Evolutionary conservation across 2,329 filamentous ascomycete genomes (phyloP).

Genomic region (Alternaria solani): DNA sequence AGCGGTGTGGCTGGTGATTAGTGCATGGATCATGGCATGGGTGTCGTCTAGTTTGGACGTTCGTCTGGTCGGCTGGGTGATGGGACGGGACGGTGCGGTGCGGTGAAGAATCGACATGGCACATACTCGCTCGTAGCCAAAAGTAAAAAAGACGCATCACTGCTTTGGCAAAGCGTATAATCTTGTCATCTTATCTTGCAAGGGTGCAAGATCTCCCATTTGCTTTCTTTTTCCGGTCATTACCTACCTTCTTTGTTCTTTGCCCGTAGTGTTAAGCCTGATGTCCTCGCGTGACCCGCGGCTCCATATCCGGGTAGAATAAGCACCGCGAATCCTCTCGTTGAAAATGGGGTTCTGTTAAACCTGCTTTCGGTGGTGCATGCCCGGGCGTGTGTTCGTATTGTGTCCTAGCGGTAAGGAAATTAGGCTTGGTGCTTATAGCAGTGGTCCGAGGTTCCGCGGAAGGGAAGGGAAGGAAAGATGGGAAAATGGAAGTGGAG

Average conservation of each 20-base stretch:
- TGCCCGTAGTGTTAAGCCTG: not conserved
- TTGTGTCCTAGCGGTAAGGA: not conserved
- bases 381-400: not conserved
- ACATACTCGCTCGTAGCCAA: not conserved
- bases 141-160: not conserved
- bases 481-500: too few relatives aligned
- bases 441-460: not conserved
- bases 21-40: not conserved
- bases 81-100: not conserved
- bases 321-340: not conserved
- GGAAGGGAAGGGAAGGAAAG: not conserved
- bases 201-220: not conserved
- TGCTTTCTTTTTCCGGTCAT: not conserved
- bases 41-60: not conserved
- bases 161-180: not conserved
- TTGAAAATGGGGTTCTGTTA: not conserved
- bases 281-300: not conserved
- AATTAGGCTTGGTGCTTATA: slow-evolving; percentile 2
- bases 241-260: not conserved
- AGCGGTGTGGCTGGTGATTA: not conserved
- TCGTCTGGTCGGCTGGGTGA: slow-evolving; percentile 12
- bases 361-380: slow-evolving; percentile 1
- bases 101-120: not conserved
- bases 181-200: not conserved
- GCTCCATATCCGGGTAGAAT: not conserved